Evolutionary conservation across 2,329 filamentous ascomycete genomes (phyloP), one percentile per base, ranked within the genome.

Genomic region (Pleoardoris graminearum): DNA sequence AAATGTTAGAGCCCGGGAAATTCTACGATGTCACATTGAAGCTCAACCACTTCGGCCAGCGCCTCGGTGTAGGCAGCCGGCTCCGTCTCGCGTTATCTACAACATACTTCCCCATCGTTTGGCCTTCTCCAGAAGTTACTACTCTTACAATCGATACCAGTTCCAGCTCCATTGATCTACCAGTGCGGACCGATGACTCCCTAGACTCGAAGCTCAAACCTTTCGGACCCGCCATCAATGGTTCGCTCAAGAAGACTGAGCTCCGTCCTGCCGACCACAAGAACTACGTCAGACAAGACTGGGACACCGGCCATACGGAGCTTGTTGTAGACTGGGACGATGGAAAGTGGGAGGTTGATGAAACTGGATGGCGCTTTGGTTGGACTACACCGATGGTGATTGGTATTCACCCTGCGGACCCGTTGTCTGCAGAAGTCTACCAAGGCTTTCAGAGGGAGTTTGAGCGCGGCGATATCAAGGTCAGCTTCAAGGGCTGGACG

Each of bases 261-360:
- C 32, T 47, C 10, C 44, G 44, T 19, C 44, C 44, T 37, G 44
- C 30, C 7, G 12, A 25, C 22, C 44, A 47, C 32, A 36, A 47
- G 33, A 47, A 47, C 22, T 47, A 37, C 29, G 44, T 47, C 6
- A 47, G 37, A n/a, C 44, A 47, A 29, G 44, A 47, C 12, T 47
- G 44, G 44, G 44, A 47, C 30, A 37, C 44, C 8, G 44, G 44
- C 16, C 44, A 32, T 19, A 47, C 44, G 22, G 44, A 47, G 32
- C 44, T 47, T 19, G 32, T 47, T n/a, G 44, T 47, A 8, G 44
- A 47, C 8, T 47, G 44, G 44, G 33, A 47, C 27, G 44, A 47
- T 23, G 44, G 44, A 12, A 47, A 33, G 14, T 47, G 44, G 44
- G 35, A 47, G 14, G 33, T 47, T 14, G 44, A 47, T 7, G 44